These are phyloP conservation scores for Otatea glauca DNA, from an alignment of 176 grass and related monocot genomes.

Conservation along the genomic window DNA sequence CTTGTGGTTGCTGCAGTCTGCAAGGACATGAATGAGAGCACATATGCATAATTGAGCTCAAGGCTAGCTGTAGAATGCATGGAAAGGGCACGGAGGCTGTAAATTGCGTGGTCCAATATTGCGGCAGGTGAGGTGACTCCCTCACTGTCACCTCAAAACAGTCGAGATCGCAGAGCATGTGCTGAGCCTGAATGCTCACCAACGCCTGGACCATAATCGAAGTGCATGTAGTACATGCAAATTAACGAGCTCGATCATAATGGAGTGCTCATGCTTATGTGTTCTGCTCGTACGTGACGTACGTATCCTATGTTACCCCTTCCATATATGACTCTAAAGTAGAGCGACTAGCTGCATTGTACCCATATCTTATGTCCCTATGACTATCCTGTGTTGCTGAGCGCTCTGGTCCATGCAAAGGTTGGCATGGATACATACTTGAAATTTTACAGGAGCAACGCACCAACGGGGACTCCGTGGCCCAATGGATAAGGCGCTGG, in stretches of 20 bases:
- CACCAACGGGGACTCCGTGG: constrained; percentile 50
- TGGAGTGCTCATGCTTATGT: too few relatives aligned
- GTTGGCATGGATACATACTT: too few relatives aligned
- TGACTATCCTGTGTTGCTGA: too few relatives aligned
- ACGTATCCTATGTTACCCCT: background rate
- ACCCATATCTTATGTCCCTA: too few relatives aligned
- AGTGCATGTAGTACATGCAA: background rate
- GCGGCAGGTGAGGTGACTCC: background rate
- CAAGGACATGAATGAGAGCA: background rate
- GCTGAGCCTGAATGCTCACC: constrained; percentile 21
- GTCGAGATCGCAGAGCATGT: constrained; percentile 10
- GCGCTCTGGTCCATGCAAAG: too few relatives aligned
- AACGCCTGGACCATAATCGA: background rate
- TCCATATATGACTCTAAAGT: too few relatives aligned
- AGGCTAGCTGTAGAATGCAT: background rate
- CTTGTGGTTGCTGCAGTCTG: background rate
- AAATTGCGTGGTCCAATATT: constrained; percentile 32
- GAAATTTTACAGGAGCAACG: rapidly evolving
- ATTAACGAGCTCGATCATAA: background rate
- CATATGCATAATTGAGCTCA: background rate
- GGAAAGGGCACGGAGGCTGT: background rate
- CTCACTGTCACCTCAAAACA: background rate
- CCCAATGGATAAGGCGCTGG: constrained; percentile 99
- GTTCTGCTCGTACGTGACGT: background rate
- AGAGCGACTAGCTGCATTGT: too few relatives aligned